Conservation (phyloP, 176 grass and related monocot species). For the Triticum turgidum region DNA sequence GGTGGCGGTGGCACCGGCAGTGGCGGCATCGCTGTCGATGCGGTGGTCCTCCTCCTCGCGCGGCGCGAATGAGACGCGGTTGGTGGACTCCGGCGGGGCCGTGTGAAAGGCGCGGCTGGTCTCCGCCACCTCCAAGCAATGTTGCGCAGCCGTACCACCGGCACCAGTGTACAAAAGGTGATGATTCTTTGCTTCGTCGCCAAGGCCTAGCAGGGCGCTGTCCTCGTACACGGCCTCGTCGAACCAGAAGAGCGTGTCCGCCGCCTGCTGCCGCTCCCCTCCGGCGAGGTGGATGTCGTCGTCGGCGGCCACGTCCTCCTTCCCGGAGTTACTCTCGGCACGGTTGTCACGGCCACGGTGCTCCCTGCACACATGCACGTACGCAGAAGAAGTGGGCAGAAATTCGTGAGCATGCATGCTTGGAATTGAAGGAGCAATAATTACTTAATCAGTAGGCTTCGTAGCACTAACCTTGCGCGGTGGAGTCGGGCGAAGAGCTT, state of each 20-base stretch:
- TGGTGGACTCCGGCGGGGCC: constrained; percentile 27
- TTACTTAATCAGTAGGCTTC: not conserved
- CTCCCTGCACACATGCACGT: not conserved
- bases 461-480: constrained; percentile 26
- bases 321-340: not conserved
- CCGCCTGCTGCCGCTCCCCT: constrained; percentile 18
- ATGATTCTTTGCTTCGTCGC: constrained; percentile 56
- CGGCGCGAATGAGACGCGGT: constrained; percentile 15
- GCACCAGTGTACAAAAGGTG: constrained; percentile 7
- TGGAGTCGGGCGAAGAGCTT: constrained; percentile 55
- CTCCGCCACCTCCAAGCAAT: constrained; percentile 42
- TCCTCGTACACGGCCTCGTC: constrained; percentile 62
- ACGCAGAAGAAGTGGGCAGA: too few relatives aligned
- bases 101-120: constrained; percentile 20
- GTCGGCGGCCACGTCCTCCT: not conserved
- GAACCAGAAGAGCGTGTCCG: constrained; percentile 59
- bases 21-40: not conserved
- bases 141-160: not conserved
- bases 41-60: not conserved
- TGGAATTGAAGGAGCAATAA: not conserved
- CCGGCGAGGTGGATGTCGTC: not conserved
- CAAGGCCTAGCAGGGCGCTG: constrained; percentile 41
- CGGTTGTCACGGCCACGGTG: not conserved
- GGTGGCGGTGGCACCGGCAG: not conserved
- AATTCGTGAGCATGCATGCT: too few relatives aligned